These are phyloP conservation scores for Fusarium incarnatum DNA, from an alignment of 2,329 filamentous ascomycete genomes.

Conservation along the genomic window DNA sequence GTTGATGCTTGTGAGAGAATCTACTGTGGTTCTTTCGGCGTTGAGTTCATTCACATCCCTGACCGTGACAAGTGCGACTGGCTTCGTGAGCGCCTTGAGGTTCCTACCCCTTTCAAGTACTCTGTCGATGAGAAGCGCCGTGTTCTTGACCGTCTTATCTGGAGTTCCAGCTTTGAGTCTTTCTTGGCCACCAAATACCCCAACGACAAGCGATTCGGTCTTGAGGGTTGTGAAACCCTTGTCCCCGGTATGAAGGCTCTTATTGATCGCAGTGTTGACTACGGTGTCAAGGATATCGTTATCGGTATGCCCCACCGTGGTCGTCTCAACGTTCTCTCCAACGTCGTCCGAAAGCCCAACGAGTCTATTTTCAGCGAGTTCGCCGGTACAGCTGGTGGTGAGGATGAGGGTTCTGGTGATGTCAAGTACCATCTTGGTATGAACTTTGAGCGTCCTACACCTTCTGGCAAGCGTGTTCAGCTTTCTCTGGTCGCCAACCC, in stretches of 20 bases:
- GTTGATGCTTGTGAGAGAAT: slow-evolving; percentile 92
- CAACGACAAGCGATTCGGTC: slow-evolving; percentile 99
- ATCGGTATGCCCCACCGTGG: slow-evolving; percentile 99
- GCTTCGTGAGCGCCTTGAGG: slow-evolving; percentile 94
- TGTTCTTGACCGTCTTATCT: slow-evolving; percentile 96
- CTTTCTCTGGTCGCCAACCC: slow-evolving; percentile 98
- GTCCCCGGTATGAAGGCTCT: slow-evolving; percentile 99
- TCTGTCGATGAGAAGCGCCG: slow-evolving; percentile 98
- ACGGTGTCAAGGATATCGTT: slow-evolving; percentile 98
- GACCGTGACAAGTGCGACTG: slow-evolving; percentile 98
- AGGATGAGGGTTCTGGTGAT: slow-evolving; percentile 96
- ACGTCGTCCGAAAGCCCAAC: slow-evolving; percentile 98
- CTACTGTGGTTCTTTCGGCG: slow-evolving; percentile 96
- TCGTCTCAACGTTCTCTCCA: slow-evolving; percentile 96
- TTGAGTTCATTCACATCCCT: slow-evolving; percentile 99
- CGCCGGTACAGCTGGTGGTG: slow-evolving; percentile 84
- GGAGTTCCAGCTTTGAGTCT: slow-evolving; percentile 96
- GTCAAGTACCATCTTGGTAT: slow-evolving; percentile 99
- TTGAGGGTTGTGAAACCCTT: slow-evolving; percentile 96
- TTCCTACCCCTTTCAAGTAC: slow-evolving; percentile 95
- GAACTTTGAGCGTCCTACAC: slow-evolving; percentile 99
- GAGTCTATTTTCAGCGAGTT: slow-evolving; percentile 99
- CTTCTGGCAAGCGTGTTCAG: slow-evolving; percentile 99
- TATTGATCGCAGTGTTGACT: slow-evolving; percentile 98
- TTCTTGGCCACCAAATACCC: slow-evolving; percentile 98